Evolutionary conservation across 345 rosid genomes (phyloP).

Genomic region (Eucalyptus tenuipes): DNA sequence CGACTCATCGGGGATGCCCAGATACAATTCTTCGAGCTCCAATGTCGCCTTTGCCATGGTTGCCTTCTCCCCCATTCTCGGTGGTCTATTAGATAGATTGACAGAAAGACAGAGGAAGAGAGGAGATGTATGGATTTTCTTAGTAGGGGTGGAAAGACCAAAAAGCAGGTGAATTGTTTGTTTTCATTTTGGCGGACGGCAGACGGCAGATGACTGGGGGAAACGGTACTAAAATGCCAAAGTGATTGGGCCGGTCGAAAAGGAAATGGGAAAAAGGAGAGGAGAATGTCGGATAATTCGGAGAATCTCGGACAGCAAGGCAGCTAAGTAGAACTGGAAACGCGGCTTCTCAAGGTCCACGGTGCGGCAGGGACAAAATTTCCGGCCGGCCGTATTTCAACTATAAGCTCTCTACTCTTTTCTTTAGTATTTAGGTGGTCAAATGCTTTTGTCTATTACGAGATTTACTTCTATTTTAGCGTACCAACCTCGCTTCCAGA

Average conservation of each 20-base stretch:
- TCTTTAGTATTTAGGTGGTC: not conserved
- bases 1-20: conserved; percentile 57
- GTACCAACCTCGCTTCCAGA: not conserved
- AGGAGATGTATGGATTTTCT: not conserved
- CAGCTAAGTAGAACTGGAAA: not conserved
- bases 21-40: conserved; percentile 56
- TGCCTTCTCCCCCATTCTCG: conserved; percentile 18
- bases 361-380: not conserved
- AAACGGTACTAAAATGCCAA: not conserved
- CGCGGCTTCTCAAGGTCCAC: not conserved
- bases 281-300: not conserved
- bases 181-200: not conserved
- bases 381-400: not conserved
- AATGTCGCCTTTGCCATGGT: conserved; percentile 24
- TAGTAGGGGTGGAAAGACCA: not conserved
- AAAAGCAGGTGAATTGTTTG: not conserved
- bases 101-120: not conserved
- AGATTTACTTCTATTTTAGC: not conserved
- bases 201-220: not conserved
- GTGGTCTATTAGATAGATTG: not conserved
- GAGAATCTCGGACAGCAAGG: not conserved
- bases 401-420: not conserved
- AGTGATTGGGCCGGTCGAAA: not conserved
- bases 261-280: not conserved
- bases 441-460: not conserved